phyloP scores from a whole-genome alignment of 2,329 filamentous ascomycete genomes.

The Tolypocladium sp. region DNA sequence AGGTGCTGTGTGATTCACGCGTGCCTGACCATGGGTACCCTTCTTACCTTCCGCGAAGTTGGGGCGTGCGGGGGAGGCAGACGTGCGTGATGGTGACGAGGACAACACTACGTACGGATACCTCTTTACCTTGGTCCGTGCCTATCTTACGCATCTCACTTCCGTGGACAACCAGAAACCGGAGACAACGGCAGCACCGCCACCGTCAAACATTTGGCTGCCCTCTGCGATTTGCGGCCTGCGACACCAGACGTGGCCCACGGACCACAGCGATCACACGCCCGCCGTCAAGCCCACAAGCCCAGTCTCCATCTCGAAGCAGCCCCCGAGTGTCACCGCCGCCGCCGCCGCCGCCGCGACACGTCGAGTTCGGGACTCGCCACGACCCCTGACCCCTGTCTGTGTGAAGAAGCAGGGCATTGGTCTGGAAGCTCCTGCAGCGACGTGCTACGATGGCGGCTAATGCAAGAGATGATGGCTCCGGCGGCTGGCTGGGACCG shows the following conservation, averaged over 20 bases:
- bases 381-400: conserved; percentile 1
- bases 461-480: not conserved
- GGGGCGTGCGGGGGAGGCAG: not conserved
- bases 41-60: not conserved
- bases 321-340: not conserved
- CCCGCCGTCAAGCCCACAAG: not conserved
- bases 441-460: not conserved
- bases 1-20: not conserved
- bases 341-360: not conserved
- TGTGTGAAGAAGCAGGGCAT: not conserved
- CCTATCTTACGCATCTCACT: too few species aligned
- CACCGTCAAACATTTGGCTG: not conserved
- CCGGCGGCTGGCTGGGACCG: not conserved
- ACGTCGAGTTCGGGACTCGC: not conserved
- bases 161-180: not conserved
- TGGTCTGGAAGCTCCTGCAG: not conserved
- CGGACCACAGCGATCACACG: not conserved
- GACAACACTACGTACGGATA: too few species aligned
- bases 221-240: not conserved
- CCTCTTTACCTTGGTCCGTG: too few species aligned
- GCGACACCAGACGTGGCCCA: not conserved
- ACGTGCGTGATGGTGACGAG: not conserved
- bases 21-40: too few species aligned
- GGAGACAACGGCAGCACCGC: not conserved
- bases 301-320: not conserved